Evolutionary conservation across 2,329 filamentous ascomycete genomes (phyloP).

Genomic region (Colletotrichum lentis): DNA sequence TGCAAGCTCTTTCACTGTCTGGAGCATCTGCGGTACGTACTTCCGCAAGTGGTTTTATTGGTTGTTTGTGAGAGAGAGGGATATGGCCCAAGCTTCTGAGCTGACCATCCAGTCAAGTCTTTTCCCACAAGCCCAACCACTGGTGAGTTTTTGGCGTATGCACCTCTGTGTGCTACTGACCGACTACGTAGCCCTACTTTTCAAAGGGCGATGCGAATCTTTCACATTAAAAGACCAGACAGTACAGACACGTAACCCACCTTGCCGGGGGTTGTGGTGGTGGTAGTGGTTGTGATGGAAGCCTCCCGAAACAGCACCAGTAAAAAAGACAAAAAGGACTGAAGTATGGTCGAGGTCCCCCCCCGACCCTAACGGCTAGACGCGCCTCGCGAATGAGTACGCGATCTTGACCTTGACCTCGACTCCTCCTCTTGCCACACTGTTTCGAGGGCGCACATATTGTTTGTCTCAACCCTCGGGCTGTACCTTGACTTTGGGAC

Average conservation of each 20-base stretch:
- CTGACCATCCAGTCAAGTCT: slow-evolving; percentile 28
- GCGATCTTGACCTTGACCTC: slow-evolving; percentile 3
- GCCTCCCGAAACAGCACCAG: slow-evolving; percentile 42
- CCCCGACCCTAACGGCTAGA: slow-evolving; percentile 1
- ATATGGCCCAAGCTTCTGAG: slow-evolving; percentile 29
- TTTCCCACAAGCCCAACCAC: neutral
- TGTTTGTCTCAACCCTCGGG: slow-evolving; percentile 14
- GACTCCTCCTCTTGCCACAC: slow-evolving; percentile 1
- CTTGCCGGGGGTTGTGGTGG: slow-evolving; percentile 58
- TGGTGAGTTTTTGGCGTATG: neutral
- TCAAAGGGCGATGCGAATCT: neutral
- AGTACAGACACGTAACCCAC: neutral
- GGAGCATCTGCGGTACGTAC: slow-evolving; percentile 19
- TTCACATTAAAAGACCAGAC: neutral
- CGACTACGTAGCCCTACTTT: neutral
- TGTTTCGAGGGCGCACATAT: slow-evolving; percentile 12
- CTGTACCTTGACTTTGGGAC: slow-evolving; percentile 24
- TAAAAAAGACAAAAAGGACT: too few species aligned
- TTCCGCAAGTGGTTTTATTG: slow-evolving; percentile 34
- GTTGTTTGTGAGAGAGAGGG: neutral
- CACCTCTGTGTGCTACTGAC: neutral
- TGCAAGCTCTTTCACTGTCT: slow-evolving; percentile 22
- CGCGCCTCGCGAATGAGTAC: slow-evolving; percentile 4
- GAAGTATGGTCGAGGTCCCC: slow-evolving; percentile 11
- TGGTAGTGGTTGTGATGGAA: slow-evolving; percentile 53